phyloP scores from a whole-genome alignment of 202 grass and related monocot species.

The Brachypodium distachyon region DNA sequence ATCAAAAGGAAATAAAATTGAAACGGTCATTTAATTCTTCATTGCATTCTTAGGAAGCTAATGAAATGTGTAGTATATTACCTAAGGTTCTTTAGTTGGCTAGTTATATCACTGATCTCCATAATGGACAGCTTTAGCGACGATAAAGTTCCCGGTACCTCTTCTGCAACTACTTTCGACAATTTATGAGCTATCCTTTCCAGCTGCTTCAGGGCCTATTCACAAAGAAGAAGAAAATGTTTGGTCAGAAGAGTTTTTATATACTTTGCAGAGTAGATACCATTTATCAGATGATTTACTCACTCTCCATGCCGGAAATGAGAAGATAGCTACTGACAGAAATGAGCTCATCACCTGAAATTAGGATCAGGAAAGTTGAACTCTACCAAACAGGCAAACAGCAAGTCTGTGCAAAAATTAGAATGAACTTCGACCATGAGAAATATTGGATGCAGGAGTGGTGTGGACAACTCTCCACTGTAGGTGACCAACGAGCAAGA shows the following conservation, averaged over 20 bases:
- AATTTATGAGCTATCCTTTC: constrained; percentile 22
- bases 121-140: constrained; percentile 40
- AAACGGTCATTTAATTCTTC: not conserved
- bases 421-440: not conserved
- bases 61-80: constrained; percentile 20
- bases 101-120: constrained; percentile 59
- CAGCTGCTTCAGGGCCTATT: constrained; percentile 26
- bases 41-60: not conserved
- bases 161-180: constrained; percentile 25
- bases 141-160: constrained; percentile 34
- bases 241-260: not conserved
- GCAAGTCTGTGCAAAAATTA: not conserved
- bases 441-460: not conserved
- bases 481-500: not conserved
- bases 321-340: constrained; percentile 33
- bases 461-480: not conserved
- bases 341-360: constrained; percentile 36
- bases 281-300: constrained; percentile 5
- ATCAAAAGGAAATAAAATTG: not conserved
- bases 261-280: not conserved
- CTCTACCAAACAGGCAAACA: not conserved
- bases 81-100: constrained; percentile 35
- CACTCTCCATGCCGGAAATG: constrained; percentile 22
- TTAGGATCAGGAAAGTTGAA: not conserved
- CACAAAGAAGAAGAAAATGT: not conserved